Evolutionary conservation across 2,329 filamentous ascomycete genomes (phyloP).

Genomic region (Xylariales sp.): DNA sequence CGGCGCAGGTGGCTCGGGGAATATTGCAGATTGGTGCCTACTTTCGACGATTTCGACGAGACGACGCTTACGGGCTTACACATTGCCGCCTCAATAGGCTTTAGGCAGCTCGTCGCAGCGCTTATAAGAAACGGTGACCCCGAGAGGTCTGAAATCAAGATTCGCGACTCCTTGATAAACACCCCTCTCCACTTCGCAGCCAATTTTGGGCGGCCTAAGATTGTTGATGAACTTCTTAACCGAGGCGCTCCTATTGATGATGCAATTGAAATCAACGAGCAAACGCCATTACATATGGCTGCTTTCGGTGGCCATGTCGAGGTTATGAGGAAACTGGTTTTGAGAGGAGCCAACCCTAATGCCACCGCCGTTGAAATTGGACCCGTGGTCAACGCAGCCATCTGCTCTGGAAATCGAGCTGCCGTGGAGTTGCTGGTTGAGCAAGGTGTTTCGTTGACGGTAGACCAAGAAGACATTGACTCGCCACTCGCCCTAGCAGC

Average conservation of each 20-base stretch:
- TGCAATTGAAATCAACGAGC: conserved; percentile 47
- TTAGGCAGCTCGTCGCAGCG: conserved; percentile 53
- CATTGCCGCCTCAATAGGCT: conserved; percentile 54
- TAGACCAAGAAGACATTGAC: conserved; percentile 46
- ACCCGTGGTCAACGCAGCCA: conserved; percentile 56
- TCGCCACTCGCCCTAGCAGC: conserved; percentile 55
- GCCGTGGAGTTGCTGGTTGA: conserved; percentile 56
- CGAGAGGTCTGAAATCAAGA: conserved; percentile 49
- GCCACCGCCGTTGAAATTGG: conserved; percentile 47
- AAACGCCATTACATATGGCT: conserved; percentile 56
- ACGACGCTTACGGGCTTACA: conserved; percentile 53
- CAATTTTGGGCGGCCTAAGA: conserved; percentile 49
- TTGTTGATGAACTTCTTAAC: conserved; percentile 53
- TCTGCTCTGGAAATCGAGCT: conserved; percentile 55
- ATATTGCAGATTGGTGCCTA: conserved; percentile 49
- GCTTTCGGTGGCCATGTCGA: conserved; percentile 53
- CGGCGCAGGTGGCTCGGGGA: conserved; percentile 55
- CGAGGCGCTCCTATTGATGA: conserved; percentile 51
- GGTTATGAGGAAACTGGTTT: conserved; percentile 55
- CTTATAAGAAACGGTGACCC: conserved; percentile 53
- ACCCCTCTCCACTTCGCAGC: conserved; percentile 53
- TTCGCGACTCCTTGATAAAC: conserved; percentile 48
- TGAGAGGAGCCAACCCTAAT: conserved; percentile 54
- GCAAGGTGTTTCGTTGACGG: conserved; percentile 52
- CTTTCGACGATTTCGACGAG: conserved; percentile 48